Evolutionary conservation across 768 basidiomycete genomes (phyloP), one percentile per base, ranked within the genome.

Genomic region (Podaxis sp.): DNA sequence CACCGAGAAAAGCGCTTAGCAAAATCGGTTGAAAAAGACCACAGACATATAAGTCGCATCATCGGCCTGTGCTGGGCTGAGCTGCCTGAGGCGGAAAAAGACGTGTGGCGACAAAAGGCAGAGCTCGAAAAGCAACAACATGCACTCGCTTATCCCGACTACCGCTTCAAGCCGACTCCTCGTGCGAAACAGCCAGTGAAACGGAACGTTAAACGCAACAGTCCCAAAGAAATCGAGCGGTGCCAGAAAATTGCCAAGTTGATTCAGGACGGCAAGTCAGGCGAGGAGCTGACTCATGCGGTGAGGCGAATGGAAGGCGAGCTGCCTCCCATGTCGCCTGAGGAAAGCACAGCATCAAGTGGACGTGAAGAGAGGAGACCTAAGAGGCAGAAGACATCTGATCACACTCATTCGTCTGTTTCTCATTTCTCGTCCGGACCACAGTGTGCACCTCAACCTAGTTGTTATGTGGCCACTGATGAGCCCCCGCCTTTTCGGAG

Each of bases 31-130:
- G 85, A 87, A 68, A 78, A 76, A 64, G 83, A 87, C 68, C 81
- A 86, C 67, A 76, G 84, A 33, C 80, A 84, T 62, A 83, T 87
- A 68, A 85, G 84, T 51, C 80, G 82, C 60, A 82, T 84, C 68
- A 76, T 82, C 38, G 85, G 79, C 0, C 75, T 80, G 41, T 79
- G 79, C 68, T 88, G 86, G 86, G 80, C 81, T 60, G 74, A 74
- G 46, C 74, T 87, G 62, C 71, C 84, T 1, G 80, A 82, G 22
- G 65, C 72, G 1, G 81, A 85, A 55, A 86, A 84, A 67, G 72
- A 75, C 51, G 65, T 76, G n/a, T 88, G 81, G 80, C 76, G 78
- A 29, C 70, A 73, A 63, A 80, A 76, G 69, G 85, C 86, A 2
- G 77, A 80, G 22, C 69, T 76, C 12, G 85, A 84, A 68, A 85